phyloP scores from a whole-genome alignment of 257 asterid genomes.

The Gentiana straminea region DNA sequence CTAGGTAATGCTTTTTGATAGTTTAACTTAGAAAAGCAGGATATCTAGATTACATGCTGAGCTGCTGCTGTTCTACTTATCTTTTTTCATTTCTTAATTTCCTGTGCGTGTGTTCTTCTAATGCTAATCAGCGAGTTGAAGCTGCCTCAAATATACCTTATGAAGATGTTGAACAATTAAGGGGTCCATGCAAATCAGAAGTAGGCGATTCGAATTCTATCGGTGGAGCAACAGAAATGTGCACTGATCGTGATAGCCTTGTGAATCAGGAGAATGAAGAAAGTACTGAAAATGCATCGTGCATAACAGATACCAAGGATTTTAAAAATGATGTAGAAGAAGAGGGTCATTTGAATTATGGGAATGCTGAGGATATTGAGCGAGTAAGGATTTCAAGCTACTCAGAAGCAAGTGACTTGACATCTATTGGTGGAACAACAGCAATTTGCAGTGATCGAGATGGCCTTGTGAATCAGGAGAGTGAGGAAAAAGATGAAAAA shows the following conservation, averaged over 20 bases:
- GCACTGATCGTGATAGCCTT: too few species aligned
- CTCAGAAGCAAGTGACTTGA: conserved; percentile 9
- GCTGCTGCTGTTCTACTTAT: too few species aligned
- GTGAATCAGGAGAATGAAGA: too few species aligned
- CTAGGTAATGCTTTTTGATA: too few species aligned
- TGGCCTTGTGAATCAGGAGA: too few species aligned
- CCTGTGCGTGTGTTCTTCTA: neutral
- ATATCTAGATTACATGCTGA: too few species aligned
- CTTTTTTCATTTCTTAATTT: neutral
- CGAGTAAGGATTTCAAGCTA: conserved; percentile 1
- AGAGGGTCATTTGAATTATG: neutral
- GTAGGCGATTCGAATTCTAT: neutral
- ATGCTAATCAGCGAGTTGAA: conserved; percentile 21
- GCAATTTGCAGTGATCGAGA: too few species aligned
- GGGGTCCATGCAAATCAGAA: conserved; percentile 4
- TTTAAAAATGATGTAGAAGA: neutral
- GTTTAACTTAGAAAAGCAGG: too few species aligned
- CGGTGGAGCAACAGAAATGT: too few species aligned
- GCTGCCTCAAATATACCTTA: conserved; percentile 5
- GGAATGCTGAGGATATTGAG: neutral
- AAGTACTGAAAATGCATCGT: too few species aligned
- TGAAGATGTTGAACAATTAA: conserved; percentile 10
- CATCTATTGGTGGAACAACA: conserved; percentile 19
- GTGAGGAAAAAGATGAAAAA: too few species aligned
- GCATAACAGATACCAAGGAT: neutral